Base-by-base conservation (phyloP, 1,284 basidiomycete genomes). In the Puccinia horiana region DNA sequence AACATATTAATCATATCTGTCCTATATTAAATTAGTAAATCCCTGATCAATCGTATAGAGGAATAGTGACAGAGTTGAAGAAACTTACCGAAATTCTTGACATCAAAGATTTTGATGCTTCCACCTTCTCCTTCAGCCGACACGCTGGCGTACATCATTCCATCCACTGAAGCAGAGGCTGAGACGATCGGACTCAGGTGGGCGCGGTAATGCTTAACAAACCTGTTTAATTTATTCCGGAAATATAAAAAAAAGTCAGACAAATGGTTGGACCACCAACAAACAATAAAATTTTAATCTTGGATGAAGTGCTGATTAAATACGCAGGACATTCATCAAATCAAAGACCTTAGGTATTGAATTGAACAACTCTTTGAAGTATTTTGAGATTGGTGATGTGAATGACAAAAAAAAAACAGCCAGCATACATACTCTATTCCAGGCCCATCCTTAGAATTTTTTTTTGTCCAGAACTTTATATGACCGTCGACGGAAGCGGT, bases 1-100 rank as follows among this genome's bases (percentile, higher is more conserved):
- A 99, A 90, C 88, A 98, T 98, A 87, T 98, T 99, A 87, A 99
- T 99, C 93, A 99, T 97, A 87, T 99, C 95, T 97, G 84, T 11
- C 18, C 29, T 35, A 32, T 9, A 54, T 47, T 47, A n/a, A 61
- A 58, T 76, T 26, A 63, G 75, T 47, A 40, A 65, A 65, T 40
- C 16, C 63, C 37, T 42, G 63, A 23, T 44, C 42, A 76, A 29
- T 20, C 32, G 54, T 47, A 44, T n/a, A 65, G 14, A 63, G 35
- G 29, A 63, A 20, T 61, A 23, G 40, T 23, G 63, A 65, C 11
- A 9, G 20, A 23, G 14, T 35, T 42, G 35, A 58, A 37, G n/a
- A n/a, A 47, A 86, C 91, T 81, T 85, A 94, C 94, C 95, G 87
- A 97, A 97, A 88, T 98, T 98, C 84, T 97, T 90, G 0, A 99